Evolutionary conservation across 2,329 filamentous ascomycete species (phyloP), one percentile per base, ranked within the genome.

Genomic region (Trichoderma atroviride): DNA sequence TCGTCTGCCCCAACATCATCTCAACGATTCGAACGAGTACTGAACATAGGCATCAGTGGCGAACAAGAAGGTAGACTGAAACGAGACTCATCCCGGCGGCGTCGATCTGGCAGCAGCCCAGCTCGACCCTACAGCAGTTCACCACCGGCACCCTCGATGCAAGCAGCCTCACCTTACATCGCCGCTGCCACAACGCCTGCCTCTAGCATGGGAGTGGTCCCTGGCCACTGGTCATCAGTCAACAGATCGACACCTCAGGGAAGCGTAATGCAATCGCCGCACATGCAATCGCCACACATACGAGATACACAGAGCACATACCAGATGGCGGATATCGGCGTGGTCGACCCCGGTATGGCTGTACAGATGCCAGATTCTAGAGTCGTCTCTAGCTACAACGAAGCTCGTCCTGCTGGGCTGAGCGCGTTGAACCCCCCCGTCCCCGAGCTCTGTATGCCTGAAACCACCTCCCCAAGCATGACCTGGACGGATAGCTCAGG

Each of bases 401-500:
- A 74, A 58, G 72, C 77, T 52, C 72, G 75, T 64, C 72, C 65
- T 22, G 71, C 75, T 5, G 75, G 71, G 6, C 63, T 78, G 13
- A 60, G 72, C 7, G 68, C 73, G 14, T 69, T 77, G 31, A 71
- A 72, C 14, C n/a, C 55, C 19, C 53, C 68, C 16, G 71, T 71
- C 11, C 68, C 70, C 4, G 69, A 68, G 14, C 63, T 74, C 29
- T 74, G 72, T 58, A 74, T 77, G 35, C 71, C 75, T 6, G 72
- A 73, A 31, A 67, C 70, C 24, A 69, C 43, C 16, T 61, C 74
- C 3, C 66, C 76, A 40, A 71, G 69, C 24, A 55, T 73, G 10
- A 50, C 73, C 33, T 79, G 78, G 74, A 78, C 78, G 40, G 83
- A 83, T 33, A 75, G 74, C 60, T 79, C 83, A 10, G 78, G 78